phyloP scores from a whole-genome alignment of 1,139 yeast species.

The Yamadazyma jaroonii region DNA sequence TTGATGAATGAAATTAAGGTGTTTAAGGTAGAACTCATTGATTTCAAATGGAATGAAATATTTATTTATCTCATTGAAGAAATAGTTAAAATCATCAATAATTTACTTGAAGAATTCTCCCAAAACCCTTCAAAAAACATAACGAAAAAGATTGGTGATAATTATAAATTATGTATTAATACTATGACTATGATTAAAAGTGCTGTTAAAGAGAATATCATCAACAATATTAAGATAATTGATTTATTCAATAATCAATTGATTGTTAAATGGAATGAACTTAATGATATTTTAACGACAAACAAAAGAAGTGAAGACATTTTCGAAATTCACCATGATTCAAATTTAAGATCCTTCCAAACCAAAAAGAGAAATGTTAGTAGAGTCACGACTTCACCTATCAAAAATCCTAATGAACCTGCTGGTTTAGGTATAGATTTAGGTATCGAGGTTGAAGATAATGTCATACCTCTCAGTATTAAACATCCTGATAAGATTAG shows the following conservation, averaged over 20 bases:
- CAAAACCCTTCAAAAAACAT: constrained; percentile 10
- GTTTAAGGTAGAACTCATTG: constrained; percentile 47
- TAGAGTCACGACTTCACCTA: constrained; percentile 5
- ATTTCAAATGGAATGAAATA: constrained; percentile 54
- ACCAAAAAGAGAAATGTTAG: constrained; percentile 1
- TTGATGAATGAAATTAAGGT: constrained; percentile 30
- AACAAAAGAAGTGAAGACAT: constrained; percentile 12
- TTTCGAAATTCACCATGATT: constrained; percentile 9
- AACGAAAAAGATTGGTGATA: constrained; percentile 15
- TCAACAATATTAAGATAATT: constrained; percentile 19
- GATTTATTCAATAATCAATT: constrained; percentile 23
- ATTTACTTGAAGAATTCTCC: constrained; percentile 24
- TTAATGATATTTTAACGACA: constrained; percentile 21
- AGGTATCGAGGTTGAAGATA: constrained; percentile 31
- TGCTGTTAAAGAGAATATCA: constrained; percentile 27
- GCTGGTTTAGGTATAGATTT: constrained; percentile 34
- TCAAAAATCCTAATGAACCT: constrained; percentile 6
- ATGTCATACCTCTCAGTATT: constrained; percentile 34
- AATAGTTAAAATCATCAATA: constrained; percentile 26
- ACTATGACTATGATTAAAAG: constrained; percentile 30
- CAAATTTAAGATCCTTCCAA: constrained; percentile 20
- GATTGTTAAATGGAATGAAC: constrained; percentile 31
- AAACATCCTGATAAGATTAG: constrained; percentile 28
- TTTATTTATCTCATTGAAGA: constrained; percentile 45
- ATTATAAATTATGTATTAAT: constrained; percentile 33